Base-by-base conservation (phyloP, 148 eudicot genomes). In the Spergularia marina region DNA sequence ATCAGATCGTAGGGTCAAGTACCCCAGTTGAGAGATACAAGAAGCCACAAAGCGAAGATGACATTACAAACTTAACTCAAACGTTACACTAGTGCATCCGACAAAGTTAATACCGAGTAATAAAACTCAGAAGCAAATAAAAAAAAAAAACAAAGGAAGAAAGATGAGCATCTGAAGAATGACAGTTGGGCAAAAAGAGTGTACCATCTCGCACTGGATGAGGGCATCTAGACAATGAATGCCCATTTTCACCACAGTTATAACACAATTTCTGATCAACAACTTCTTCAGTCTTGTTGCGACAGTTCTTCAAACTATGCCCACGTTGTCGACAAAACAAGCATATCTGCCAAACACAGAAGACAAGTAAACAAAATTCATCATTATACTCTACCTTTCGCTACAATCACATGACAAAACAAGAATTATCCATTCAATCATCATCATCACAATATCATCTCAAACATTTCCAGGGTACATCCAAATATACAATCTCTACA, bases 241-340 rank as follows among this genome's bases (percentile, higher is more conserved):
- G 98, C 25, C 88, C 88, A 67, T 74, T 83, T 82, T 84, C 89
- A 75, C 98, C 98, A 76, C 98, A 94, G 80, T 94, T 94, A 73
- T 94, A 94, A 69, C 98, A 94, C 81, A 91, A 60, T 75, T 85
- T 94, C 78, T 80, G 82, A 60, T 90, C 97, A 60, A 65, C 65
- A 12, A 81, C 77, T 63, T 89, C 91, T 12, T 85, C 91, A 53
- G 56, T 81, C 83, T 90, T 87, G 74, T 90, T 83, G 2, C 83
- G 87, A 78, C 98, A 94, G 75, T 88, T 91, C 89, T 90, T 92
- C 73, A 94, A 84, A 76, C 89, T 86, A 80, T 94, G 98, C 51
- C 98, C 98, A 56, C 91, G 91, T 73, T 79, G 88, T 58, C 98
- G 91, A 83, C 98, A 94, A 39, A 74, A 84, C 81, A 94, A 86